Conservation (phyloP, 148 eudicot genomes). For the Chenopodium quinoa region DNA sequence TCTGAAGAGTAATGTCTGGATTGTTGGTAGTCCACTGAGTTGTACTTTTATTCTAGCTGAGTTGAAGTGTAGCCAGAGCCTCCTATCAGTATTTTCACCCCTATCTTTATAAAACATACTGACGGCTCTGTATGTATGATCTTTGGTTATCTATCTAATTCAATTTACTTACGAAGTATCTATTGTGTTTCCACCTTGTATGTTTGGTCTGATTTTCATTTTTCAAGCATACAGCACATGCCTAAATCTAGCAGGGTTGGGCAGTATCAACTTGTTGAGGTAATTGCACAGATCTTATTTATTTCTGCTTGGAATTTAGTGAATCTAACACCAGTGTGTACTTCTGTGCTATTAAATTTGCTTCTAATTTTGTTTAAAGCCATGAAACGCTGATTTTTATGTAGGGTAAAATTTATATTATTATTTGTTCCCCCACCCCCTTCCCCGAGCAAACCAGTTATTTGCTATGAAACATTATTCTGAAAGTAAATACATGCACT, state of each 20-base stretch:
- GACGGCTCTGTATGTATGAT: neutral
- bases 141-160: neutral
- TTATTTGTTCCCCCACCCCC: neutral
- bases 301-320: neutral
- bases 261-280: conserved; percentile 6
- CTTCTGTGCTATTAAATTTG: neutral
- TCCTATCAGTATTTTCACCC: neutral
- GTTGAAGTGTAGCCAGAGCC: neutral
- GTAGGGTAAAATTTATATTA: too few relatives aligned
- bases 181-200: neutral
- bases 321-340: conserved; percentile 1
- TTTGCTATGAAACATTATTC: neutral
- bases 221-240: conserved; percentile 12
- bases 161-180: too few relatives aligned
- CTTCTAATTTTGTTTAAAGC: neutral
- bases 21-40: neutral
- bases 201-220: neutral
- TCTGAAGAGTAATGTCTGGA: neutral
- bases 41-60: neutral
- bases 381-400: neutral
- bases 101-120: neutral
- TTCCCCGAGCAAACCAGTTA: neutral
- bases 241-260: neutral
- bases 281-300: neutral
- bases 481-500: neutral